Base-by-base conservation (phyloP, 495 filamentous ascomycete species). In the Aspergillus conjunctus region DNA sequence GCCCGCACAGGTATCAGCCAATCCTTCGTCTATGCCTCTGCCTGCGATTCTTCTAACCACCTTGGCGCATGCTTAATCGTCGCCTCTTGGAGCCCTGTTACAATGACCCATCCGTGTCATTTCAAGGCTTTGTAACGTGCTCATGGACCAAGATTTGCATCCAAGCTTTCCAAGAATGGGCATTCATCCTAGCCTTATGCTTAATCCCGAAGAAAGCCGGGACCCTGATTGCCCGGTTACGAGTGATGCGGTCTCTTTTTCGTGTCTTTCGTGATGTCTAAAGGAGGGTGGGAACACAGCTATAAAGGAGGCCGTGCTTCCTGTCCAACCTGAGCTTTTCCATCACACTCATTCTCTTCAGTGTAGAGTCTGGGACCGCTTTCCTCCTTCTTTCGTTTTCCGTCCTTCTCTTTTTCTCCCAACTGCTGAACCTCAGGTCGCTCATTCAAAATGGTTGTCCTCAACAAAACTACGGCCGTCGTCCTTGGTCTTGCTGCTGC, bases 401-500 rank as follows among this genome's bases (percentile, higher is more conserved):
- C 21, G 30, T 56, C 8, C 41, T 31, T 49, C 22, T 49, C 34
- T 21, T 31, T 49, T 56, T 31, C 33, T 18, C n/a, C 56, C 30
- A 34, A n/a, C 41, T 32, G 14, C 51, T 41, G 10, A 8, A 41
- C 15, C 15, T 48, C 39, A 48, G 18, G n/a, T 48, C 44, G 21
- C 44, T 44, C 34, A 43, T 22, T 54, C 71, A 77, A 34, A 46
- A 79, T 79, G 77, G 75, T 79, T 66, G 70, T 74, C 67, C 69
- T 78, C 68, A 77, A 68, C 70, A 75, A 75, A 58, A 54, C 75
- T 31, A 67, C 73, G 43, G 62, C 65, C 48, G 61, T 68, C 37
- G 51, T 71, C 51, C 64, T 73, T 49, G 65, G 72, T 52, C 62
- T 79, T 8, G 66, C 75, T 48, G 63, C 71, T 55, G 56, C 68